phyloP scores from a whole-genome alignment of 305 asterid genomes.

The Fraxinus angustifolia region DNA sequence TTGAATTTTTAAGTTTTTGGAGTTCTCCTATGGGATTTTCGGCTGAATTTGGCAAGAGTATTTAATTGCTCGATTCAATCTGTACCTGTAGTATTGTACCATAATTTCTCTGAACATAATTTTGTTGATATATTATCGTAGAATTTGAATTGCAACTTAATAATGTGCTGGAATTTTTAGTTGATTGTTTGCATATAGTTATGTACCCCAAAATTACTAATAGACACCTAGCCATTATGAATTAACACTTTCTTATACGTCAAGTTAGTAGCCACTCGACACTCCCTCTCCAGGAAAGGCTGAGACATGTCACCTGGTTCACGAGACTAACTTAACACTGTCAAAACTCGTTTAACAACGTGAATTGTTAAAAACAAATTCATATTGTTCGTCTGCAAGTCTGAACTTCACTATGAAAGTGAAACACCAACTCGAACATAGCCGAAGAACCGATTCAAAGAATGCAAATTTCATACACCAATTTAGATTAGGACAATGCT shows the following conservation, averaged over 20 bases:
- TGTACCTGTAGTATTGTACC: neutral
- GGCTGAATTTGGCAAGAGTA: neutral
- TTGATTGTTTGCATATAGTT: neutral
- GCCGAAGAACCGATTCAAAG: neutral
- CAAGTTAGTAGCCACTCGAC: neutral
- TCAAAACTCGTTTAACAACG: neutral
- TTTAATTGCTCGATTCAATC: neutral
- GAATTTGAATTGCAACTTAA: neutral
- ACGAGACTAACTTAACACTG: neutral
- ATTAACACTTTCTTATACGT: neutral
- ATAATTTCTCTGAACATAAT: neutral
- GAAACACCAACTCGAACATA: neutral
- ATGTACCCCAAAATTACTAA: neutral
- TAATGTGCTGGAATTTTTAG: neutral
- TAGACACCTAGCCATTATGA: neutral
- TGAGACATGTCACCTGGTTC: neutral
- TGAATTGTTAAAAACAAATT: neutral
- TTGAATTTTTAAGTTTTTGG: neutral
- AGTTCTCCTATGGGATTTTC: neutral
- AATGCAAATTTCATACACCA: neutral
- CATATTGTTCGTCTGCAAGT: neutral
- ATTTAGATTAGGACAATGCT: neutral
- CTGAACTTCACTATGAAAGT: neutral
- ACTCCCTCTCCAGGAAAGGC: neutral
- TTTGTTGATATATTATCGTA: neutral